Evolutionary conservation across 768 basidiomycete genomes (phyloP), one percentile per base, ranked within the genome.

Genomic region (Boletus coccyginus): DNA sequence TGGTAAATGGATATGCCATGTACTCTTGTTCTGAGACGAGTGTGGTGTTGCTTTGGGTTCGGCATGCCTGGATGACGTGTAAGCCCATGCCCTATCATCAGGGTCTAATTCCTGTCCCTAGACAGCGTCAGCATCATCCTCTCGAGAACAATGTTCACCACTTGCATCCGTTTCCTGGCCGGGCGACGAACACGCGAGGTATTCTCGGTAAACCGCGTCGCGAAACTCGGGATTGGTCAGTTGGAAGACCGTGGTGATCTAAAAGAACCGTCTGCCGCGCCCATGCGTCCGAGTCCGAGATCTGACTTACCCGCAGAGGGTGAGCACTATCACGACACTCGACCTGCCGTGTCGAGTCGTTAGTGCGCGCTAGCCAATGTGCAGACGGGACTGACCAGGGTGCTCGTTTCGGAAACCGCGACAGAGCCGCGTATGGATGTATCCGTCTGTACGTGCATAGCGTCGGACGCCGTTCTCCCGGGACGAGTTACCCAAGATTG

Each of bases 61-160:
- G 27, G 6, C 1, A 35, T 16, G 29, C 8, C 14, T 53, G 36
- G 50, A 40, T 12, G 54, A 27, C 17, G 41, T 45, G 19, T 49
- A 53, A 21, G 49, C 67, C 77, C 77, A 80, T 12, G 78, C 75
- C 49, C 67, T 68, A 53, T 79, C 70, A 49, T 79, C 74, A 6
- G 63, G 62, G n/a, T 70, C 71, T 10, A 77, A 66, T 65, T 71
- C 71, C 40, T 70, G 45, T 35, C 53, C 53, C 53, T 51, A 44
- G 11, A 42, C 1, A 12, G 16, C 13, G 19, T 54, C 24, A 58
- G 11, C 19, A 21, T 32, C 5, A 21, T 32, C 3, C 3, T 29
- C 19, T 39, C 12, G 1, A 32, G 35, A 5, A 16, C 11, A 38
- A 19, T 5, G 33, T 35, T 11, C 19, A 32, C 5, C 12, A 52